phyloP scores from a whole-genome alignment of 371 early-diverging fungal genomes.

The Mortierella sp. region DNA sequence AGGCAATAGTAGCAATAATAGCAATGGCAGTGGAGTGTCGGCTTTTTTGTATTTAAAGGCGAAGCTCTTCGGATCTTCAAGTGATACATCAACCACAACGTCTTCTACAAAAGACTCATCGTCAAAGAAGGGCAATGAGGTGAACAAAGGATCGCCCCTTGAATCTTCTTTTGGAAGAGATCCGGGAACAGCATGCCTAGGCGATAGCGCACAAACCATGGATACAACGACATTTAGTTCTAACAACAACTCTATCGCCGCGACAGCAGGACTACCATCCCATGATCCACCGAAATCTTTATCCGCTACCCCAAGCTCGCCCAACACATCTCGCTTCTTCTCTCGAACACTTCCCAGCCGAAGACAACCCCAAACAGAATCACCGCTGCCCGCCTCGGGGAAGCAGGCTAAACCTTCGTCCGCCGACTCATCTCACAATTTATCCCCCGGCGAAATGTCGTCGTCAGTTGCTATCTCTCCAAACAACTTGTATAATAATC shows the following conservation, averaged over 20 bases:
- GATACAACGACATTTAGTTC: neutral
- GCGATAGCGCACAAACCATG: neutral
- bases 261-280: neutral
- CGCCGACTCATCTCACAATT: neutral
- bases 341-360: constrained; percentile 35
- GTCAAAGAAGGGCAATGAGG: constrained; percentile 21
- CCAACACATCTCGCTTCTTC: constrained; percentile 33
- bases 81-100: constrained; percentile 37
- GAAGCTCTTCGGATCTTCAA: constrained; percentile 37
- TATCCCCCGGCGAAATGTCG: neutral
- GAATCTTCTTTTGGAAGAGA: constrained; percentile 8
- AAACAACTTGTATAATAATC: neutral
- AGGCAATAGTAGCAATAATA: constrained; percentile 1
- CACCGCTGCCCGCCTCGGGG: constrained; percentile 3
- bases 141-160: constrained; percentile 13
- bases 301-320: constrained; percentile 3
- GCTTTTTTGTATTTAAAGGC: constrained; percentile 45
- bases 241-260: neutral
- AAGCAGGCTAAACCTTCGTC: neutral
- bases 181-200: constrained; percentile 4
- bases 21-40: constrained; percentile 19
- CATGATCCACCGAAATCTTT: constrained; percentile 9
- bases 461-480: constrained; percentile 1
- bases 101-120: constrained; percentile 40
- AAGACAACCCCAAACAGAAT: constrained; percentile 30